These are phyloP conservation scores for Zygoascus hellenicus DNA, from an alignment of 1,139 yeast species.

Conservation along the genomic window DNA sequence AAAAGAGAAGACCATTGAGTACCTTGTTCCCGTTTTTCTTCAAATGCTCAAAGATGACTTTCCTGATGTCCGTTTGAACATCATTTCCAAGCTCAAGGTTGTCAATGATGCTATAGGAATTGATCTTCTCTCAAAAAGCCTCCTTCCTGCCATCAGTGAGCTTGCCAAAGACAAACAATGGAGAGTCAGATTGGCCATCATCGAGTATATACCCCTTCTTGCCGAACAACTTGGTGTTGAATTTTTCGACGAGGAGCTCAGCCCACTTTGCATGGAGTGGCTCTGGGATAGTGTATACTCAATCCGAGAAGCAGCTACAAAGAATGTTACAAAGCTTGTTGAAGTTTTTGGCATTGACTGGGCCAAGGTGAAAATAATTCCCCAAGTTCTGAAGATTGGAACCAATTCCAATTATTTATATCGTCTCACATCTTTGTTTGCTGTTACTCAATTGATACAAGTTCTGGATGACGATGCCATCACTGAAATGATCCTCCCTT, in stretches of 20 bases:
- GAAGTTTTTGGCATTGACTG: slow-evolving; percentile 87
- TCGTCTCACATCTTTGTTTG: slow-evolving; percentile 85
- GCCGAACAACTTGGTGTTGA: slow-evolving; percentile 95
- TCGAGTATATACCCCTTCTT: slow-evolving; percentile 90
- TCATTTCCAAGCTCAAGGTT: slow-evolving; percentile 83
- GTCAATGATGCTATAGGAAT: slow-evolving; percentile 95
- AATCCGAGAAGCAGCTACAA: slow-evolving; percentile 92
- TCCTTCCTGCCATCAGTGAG: slow-evolving; percentile 93
- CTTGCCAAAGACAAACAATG: slow-evolving; percentile 95
- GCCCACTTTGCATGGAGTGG: slow-evolving; percentile 92
- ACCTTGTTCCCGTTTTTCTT: slow-evolving; percentile 79
- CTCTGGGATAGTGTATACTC: slow-evolving; percentile 97
- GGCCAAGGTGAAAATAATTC: slow-evolving; percentile 82
- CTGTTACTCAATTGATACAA: slow-evolving; percentile 70
- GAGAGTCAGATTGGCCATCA: slow-evolving; percentile 96
- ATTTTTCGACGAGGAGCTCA: slow-evolving; percentile 87
- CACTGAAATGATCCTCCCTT: slow-evolving; percentile 67
- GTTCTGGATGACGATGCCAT: slow-evolving; percentile 49
- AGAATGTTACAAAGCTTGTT: slow-evolving; percentile 72
- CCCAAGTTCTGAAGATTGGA: slow-evolving; percentile 55
- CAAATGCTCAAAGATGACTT: slow-evolving; percentile 95
- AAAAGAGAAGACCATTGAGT: slow-evolving; percentile 76
- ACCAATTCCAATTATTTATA: slow-evolving; percentile 69
- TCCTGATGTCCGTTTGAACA: slow-evolving; percentile 93
- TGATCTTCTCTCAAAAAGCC: slow-evolving; percentile 73